Conservation (phyloP, 148 eudicot species). For the Chenopodium suecicum region DNA sequence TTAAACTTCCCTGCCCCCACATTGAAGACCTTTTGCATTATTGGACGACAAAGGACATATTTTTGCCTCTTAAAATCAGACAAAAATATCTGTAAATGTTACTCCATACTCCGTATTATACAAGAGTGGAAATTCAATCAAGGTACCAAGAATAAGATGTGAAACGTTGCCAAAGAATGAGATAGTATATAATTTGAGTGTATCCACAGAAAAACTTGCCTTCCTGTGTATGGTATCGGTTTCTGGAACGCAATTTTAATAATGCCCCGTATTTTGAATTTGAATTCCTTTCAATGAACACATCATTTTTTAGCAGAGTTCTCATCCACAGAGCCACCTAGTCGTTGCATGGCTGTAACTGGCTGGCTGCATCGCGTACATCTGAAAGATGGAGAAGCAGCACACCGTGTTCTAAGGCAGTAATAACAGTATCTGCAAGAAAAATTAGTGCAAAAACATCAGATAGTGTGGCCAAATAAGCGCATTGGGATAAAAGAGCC, state of each 20-base stretch:
- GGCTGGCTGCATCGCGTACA: conserved; percentile 78
- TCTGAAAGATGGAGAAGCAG: conserved; percentile 69
- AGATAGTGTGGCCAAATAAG: background rate
- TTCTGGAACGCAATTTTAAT: background rate
- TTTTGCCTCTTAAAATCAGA: conserved; percentile 16
- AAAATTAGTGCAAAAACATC: background rate
- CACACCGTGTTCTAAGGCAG: conserved; percentile 86
- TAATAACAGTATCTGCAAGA: conserved; percentile 92
- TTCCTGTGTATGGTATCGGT: background rate
- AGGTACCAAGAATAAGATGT: conserved; percentile 19
- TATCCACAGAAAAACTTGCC: conserved; percentile 15
- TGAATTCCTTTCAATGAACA: background rate
- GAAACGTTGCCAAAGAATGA: conserved; percentile 46
- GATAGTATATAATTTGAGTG: conserved; percentile 10
- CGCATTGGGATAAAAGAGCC: background rate
- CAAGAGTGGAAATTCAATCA: background rate
- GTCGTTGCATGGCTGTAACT: conserved; percentile 82
- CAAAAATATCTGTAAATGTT: background rate
- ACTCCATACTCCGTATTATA: no score
- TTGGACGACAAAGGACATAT: conserved; percentile 6
- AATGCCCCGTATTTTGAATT: background rate
- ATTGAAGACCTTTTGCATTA: conserved; percentile 14
- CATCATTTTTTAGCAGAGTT: conserved; percentile 2
- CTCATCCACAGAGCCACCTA: conserved; percentile 33
- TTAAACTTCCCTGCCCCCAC: conserved; percentile 27